Evolutionary conservation across 768 basidiomycete species (phyloP).

Genomic region (Pulveroboletus sp.): DNA sequence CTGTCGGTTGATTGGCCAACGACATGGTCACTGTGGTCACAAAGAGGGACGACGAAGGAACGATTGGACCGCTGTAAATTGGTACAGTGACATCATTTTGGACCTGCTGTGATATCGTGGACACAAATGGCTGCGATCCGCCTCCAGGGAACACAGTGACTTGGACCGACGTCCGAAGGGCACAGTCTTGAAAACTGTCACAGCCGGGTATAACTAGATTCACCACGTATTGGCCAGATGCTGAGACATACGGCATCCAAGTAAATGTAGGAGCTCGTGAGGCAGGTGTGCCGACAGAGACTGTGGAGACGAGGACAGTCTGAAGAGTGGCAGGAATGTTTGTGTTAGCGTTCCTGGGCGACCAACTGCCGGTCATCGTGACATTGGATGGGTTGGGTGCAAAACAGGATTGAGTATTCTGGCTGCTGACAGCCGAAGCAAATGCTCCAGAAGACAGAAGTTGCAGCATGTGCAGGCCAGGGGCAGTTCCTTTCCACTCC

Average conservation of each 20-base stretch:
- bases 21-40: slow-evolving; percentile 71
- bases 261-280: slow-evolving; percentile 73
- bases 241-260: slow-evolving; percentile 90
- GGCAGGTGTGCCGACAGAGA: slow-evolving; percentile 59
- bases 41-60: slow-evolving; percentile 69
- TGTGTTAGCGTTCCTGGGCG: slow-evolving; percentile 55
- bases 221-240: slow-evolving; percentile 80
- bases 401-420: slow-evolving; percentile 71
- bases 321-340: slow-evolving; percentile 77
- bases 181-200: slow-evolving; percentile 72
- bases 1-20: slow-evolving; percentile 60
- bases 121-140: slow-evolving; percentile 57
- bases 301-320: slow-evolving; percentile 62
- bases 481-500: slow-evolving; percentile 64
- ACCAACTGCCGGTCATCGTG: slow-evolving; percentile 68
- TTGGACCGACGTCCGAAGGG: slow-evolving; percentile 70
- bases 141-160: slow-evolving; percentile 79
- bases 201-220: slow-evolving; percentile 89
- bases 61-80: slow-evolving; percentile 80
- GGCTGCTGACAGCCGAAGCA: slow-evolving; percentile 60
- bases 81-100: slow-evolving; percentile 51
- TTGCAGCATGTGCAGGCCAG: slow-evolving; percentile 89
- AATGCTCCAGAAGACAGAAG: slow-evolving; percentile 90
- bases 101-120: slow-evolving; percentile 72
- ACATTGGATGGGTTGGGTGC: slow-evolving; percentile 71